Evolutionary conservation across 108 stramenopile genomes (phyloP).

Genomic region (Skeletonema grethae): DNA sequence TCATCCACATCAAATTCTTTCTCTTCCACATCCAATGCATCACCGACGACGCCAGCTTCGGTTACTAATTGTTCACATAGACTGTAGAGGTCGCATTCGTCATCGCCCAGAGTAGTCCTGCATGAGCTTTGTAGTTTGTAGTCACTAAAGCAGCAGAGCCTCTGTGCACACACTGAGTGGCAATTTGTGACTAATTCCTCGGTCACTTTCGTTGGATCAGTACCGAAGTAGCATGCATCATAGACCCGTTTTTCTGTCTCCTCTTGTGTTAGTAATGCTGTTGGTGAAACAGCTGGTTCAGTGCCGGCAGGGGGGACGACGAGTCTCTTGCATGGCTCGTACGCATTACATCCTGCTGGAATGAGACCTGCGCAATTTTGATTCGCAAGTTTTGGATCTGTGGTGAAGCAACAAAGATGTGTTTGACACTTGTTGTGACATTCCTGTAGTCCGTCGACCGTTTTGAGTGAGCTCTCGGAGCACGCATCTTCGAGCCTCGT

Average conservation of each 20-base stretch:
- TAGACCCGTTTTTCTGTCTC: neutral
- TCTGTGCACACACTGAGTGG: constrained; percentile 7
- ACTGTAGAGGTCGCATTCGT: constrained; percentile 9
- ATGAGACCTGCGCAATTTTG: constrained; percentile 9
- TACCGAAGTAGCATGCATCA: constrained; percentile 6
- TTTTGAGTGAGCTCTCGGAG: constrained; percentile 15
- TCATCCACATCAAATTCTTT: neutral
- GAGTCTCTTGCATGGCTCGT: constrained; percentile 13
- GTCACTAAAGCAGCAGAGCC: constrained; percentile 20
- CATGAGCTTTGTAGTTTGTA: constrained; percentile 12
- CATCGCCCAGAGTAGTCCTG: constrained; percentile 5
- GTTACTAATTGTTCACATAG: constrained; percentile 14
- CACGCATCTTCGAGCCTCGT: neutral
- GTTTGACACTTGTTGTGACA: constrained; percentile 29
- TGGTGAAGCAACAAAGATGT: constrained; percentile 28
- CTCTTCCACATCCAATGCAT: constrained; percentile 1
- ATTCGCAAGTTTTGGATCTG: constrained; percentile 4
- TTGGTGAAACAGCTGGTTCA: neutral
- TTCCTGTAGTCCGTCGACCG: constrained; percentile 7
- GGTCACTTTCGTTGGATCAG: neutral
- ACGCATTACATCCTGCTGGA: constrained; percentile 14
- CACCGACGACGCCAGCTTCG: constrained; percentile 4
- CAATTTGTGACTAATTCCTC: constrained; percentile 8
- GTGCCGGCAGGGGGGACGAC: constrained; percentile 13
- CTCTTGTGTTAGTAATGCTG: neutral